phyloP scores from a whole-genome alignment of 1,284 basidiomycete genomes.

The Tilletia caries region DNA sequence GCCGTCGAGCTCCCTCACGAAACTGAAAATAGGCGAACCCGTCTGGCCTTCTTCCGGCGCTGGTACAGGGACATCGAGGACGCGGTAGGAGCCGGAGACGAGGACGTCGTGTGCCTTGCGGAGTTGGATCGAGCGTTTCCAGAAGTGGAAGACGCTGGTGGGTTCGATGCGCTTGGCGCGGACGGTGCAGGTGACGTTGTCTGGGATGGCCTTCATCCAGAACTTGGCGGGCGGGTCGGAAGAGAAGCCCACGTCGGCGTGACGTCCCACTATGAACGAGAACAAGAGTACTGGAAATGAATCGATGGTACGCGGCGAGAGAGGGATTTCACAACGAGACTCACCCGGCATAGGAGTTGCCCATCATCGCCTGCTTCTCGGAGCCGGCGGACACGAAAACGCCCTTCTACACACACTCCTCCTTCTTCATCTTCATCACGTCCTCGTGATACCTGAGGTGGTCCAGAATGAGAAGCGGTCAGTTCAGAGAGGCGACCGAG shows the following conservation, averaged over 20 bases:
- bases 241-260: slow-evolving; percentile 64
- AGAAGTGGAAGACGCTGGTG: slow-evolving; percentile 64
- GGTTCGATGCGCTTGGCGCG: slow-evolving; percentile 59
- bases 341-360: slow-evolving; percentile 63
- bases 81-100: slow-evolving; percentile 63
- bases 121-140: slow-evolving; percentile 60
- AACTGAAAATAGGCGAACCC: neutral
- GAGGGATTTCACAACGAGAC: too few species aligned
- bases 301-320: slow-evolving; percentile 41
- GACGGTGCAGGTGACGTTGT: slow-evolving; percentile 63
- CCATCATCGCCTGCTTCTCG: slow-evolving; percentile 47
- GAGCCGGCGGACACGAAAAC: slow-evolving; percentile 13
- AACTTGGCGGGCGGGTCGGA: slow-evolving; percentile 59
- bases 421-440: slow-evolving; percentile 24
- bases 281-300: neutral
- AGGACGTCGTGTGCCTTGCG: slow-evolving; percentile 63
- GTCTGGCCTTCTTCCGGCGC: neutral
- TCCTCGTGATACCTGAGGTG: slow-evolving; percentile 35
- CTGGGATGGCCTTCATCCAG: slow-evolving; percentile 75
- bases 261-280: slow-evolving; percentile 63
- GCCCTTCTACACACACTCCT: slow-evolving; percentile 43
- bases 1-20: slow-evolving; percentile 5
- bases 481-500: slow-evolving; percentile 16
- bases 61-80: slow-evolving; percentile 54
- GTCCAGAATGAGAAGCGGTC: slow-evolving; percentile 22